A percentile compares a stretch with the other conserved stretches of the same genome.
Conservation (phyloP, 306 rosid genomes). For the Medicago arabica region DNA sequence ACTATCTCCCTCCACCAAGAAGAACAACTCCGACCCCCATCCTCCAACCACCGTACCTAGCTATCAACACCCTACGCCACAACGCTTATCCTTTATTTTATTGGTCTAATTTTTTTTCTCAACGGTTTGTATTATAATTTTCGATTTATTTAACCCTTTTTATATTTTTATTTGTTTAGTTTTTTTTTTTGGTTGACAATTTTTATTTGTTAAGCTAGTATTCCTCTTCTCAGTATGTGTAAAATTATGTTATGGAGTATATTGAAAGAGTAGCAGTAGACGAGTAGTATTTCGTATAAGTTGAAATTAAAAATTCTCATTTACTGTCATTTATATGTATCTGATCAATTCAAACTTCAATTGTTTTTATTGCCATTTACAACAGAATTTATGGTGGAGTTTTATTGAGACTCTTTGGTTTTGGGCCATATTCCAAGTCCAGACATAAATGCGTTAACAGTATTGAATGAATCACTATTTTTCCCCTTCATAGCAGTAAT, state of each 20-base stretch:
- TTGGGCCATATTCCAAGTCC: constrained; percentile 22
- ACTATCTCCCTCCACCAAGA: no score
- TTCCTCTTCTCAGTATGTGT: background rate
- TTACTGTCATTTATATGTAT: background rate
- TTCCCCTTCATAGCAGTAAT: background rate
- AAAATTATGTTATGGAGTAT: background rate
- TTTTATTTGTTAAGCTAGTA: no score
- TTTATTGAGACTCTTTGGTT: constrained; percentile 13
- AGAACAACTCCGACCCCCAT: no score
- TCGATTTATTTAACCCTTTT: no score
- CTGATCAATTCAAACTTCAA: background rate
- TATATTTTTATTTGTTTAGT: no score
- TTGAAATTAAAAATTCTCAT: background rate
- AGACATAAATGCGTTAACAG: constrained; percentile 1
- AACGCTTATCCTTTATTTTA: no score
- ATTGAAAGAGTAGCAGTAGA: background rate
- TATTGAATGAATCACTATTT: constrained; percentile 11
- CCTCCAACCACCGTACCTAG: no score
- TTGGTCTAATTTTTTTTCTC: no score
- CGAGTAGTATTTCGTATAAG: background rate
- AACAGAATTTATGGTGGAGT: background rate
- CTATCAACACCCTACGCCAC: no score
- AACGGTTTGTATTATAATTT: no score
- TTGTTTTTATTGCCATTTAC: constrained; percentile 33
- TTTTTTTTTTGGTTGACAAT: no score